phyloP scores from a whole-genome alignment of 768 basidiomycete species.

The Crepidotus variabilis region DNA sequence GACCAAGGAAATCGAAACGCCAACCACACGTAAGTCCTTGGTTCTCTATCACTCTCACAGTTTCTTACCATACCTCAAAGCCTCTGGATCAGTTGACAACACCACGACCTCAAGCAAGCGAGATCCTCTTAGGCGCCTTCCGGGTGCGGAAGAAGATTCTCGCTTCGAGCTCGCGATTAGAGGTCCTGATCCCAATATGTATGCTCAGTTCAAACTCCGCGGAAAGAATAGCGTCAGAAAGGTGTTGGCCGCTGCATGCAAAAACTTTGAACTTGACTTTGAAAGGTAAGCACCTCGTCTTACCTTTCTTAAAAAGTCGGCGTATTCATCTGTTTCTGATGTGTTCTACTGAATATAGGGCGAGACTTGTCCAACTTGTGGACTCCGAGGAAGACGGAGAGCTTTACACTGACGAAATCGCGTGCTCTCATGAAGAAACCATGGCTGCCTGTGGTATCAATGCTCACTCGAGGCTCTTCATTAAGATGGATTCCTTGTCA shows the following conservation, averaged over 20 bases:
- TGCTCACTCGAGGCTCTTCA: slow-evolving; percentile 11
- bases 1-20: neutral
- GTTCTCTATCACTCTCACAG: neutral
- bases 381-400: slow-evolving; percentile 9
- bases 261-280: slow-evolving; percentile 31
- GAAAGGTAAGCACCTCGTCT: slow-evolving; percentile 20
- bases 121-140: neutral
- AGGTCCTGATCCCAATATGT: slow-evolving; percentile 17
- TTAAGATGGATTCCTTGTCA: slow-evolving; percentile 4
- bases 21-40: neutral
- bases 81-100: neutral
- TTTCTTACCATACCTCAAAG: neutral
- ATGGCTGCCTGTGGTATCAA: slow-evolving; percentile 19
- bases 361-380: slow-evolving; percentile 13
- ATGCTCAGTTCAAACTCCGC: slow-evolving; percentile 38
- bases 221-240: slow-evolving; percentile 37
- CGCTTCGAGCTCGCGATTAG: slow-evolving; percentile 27
- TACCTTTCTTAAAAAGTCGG: neutral
- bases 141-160: slow-evolving; percentile 13
- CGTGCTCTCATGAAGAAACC: slow-evolving; percentile 20
- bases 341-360: slow-evolving; percentile 6
- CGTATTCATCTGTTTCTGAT: neutral
- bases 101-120: neutral
- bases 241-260: slow-evolving; percentile 37
- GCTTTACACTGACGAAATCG: slow-evolving; percentile 8